Evolutionary conservation across 192 early-diverging fungal genomes (phyloP), one percentile per base, ranked within the genome.

Genomic region (Umbelopsis isabellina): DNA sequence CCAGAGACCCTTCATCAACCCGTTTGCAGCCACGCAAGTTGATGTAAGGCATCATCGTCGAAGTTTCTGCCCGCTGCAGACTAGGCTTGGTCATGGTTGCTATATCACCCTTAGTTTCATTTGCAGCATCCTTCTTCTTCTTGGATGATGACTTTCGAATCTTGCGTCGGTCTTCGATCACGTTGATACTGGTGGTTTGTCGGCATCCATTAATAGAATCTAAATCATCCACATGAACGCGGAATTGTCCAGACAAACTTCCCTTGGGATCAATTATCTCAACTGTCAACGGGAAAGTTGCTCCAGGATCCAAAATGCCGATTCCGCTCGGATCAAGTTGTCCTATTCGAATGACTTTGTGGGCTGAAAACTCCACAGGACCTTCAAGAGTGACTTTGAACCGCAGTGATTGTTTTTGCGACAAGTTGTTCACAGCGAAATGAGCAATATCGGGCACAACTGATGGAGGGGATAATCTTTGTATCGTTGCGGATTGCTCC

Each of bases 231-330:
- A 95, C 75, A 69, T 85, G 84, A 22, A 95, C 75, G 71, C 91
- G 91, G 66, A 95, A 84, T 45, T 92, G 87, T 9, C 91, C 93
- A 3, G 93, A 94, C 20, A 93, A 80, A 18, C 86, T 88, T 64
- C 89, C 84, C 1, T 81, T 79, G 2, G 88, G 84, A 51, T 93
- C 84, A 18, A 86, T 61, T 11, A 93, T 76, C 27, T 86, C 80
- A 6, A 95, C 78, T 0, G 72, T 65, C 11, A 95, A 66, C n/a
- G 78, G 75, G 8, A 92, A 71, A 9, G 82, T 78, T 49, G 81
- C 80, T 0, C 87, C 87, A 15, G 90, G 80, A 21, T 85, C 89
- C n/a, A 95, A 72, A 0, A 51, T 69, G 21, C 89, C 90, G 37
- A 72, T 75, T 64, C 83, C 84, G 66, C 91, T 81, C n/a, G 69